Percentiles rank a stretch among this genome's conserved stretches.
Evolutionary conservation across 495 filamentous ascomycete species (phyloP).

Genomic region (Podospora pseudocomata): DNA sequence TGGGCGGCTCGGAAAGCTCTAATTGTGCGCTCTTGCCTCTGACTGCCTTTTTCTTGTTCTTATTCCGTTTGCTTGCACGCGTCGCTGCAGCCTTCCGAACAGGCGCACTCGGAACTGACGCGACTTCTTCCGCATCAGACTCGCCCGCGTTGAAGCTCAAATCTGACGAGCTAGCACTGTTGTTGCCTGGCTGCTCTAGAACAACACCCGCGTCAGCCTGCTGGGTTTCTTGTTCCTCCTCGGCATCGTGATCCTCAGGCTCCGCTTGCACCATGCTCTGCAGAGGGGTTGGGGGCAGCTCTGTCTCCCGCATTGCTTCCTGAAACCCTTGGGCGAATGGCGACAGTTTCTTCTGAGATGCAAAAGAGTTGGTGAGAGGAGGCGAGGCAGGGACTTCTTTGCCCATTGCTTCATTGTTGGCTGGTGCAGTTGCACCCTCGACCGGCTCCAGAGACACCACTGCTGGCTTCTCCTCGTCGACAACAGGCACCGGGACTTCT

Average conservation of each 20-base stretch:
- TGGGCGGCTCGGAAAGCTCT: neutral
- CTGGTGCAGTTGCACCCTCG: neutral
- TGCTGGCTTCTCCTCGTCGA: neutral
- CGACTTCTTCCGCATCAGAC: conserved; percentile 12
- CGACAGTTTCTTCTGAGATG: neutral
- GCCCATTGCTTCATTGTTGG: no score
- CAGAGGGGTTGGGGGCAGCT: conserved; percentile 11
- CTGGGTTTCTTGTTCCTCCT: neutral
- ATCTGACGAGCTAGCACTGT: neutral
- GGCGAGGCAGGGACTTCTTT: neutral
- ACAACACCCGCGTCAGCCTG: neutral
- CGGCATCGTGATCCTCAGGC: neutral
- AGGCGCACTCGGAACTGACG: neutral
- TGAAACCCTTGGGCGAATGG: neutral
- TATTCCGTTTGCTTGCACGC: neutral
- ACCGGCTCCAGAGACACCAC: neutral
- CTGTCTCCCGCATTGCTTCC: neutral
- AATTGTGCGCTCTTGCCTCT: neutral
- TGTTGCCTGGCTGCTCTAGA: neutral
- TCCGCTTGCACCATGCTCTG: conserved; percentile 11
- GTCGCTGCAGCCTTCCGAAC: neutral
- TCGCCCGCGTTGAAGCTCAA: conserved; percentile 8
- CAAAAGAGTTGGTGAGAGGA: neutral
- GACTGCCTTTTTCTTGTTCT: neutral
- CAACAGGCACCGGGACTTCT: neutral